A percentile compares a stretch with the other conserved stretches of the same genome.
Conservation (phyloP, 2,329 filamentous ascomycete genomes). For the Cryphonectria nitschkei region DNA sequence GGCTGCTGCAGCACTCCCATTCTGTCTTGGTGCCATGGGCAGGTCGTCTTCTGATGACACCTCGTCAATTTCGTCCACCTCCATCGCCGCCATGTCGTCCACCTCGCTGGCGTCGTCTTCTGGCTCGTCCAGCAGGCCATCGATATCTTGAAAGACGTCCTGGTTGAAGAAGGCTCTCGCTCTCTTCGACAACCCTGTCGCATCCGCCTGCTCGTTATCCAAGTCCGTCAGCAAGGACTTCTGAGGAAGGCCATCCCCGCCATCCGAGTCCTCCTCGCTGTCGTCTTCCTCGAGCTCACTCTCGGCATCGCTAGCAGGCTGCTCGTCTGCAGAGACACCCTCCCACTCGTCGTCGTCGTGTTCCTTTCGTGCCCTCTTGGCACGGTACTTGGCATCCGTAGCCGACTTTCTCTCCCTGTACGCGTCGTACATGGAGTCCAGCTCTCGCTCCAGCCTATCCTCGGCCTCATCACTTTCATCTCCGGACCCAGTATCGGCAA, state of each 20-base stretch:
- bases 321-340: conserved; percentile 73
- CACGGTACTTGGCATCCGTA: conserved; percentile 82
- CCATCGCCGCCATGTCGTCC: conserved; percentile 45
- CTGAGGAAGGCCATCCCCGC: conserved; percentile 53
- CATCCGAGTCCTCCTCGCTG: conserved; percentile 65
- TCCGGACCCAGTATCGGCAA: conserved; percentile 58
- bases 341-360: conserved; percentile 90
- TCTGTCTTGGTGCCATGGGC: conserved; percentile 38
- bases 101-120: conserved; percentile 38
- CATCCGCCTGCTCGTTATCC: conserved; percentile 53
- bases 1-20: conserved; percentile 49
- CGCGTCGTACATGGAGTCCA: conserved; percentile 85
- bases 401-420: conserved; percentile 82
- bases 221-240: conserved; percentile 65
- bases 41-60: conserved; percentile 41
- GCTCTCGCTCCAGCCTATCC: conserved; percentile 79
- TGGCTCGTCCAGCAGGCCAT: conserved; percentile 64
- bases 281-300: conserved; percentile 63
- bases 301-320: conserved; percentile 61
- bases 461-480: conserved; percentile 76
- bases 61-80: conserved; percentile 40
- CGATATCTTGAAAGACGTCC: conserved; percentile 87
- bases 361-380: conserved; percentile 84
- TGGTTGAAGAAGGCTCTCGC: conserved; percentile 92
- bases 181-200: conserved; percentile 74